Evolutionary conservation across 2,329 filamentous ascomycete genomes (phyloP).

Genomic region (Ophiocordyceps australis): DNA sequence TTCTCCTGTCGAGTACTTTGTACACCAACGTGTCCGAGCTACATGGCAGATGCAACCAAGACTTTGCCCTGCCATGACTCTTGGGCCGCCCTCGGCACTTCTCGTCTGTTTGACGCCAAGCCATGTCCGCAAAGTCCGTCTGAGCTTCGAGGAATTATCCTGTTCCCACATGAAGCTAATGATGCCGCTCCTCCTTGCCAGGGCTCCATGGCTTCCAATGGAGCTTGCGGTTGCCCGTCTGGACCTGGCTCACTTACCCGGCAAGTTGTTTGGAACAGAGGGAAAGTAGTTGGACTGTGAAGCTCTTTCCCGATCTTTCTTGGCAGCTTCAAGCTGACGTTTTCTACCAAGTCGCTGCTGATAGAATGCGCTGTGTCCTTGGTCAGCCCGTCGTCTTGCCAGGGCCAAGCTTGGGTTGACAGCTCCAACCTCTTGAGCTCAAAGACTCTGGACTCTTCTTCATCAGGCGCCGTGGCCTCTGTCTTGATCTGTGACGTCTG

Average conservation of each 20-base stretch:
- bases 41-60: no score
- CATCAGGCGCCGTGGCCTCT: constrained; percentile 11
- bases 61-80: no score
- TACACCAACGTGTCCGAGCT: no score
- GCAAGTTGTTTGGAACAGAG: constrained; percentile 53
- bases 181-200: no score
- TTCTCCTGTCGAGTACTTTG: no score
- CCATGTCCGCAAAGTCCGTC: no score
- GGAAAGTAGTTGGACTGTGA: constrained; percentile 70
- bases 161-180: no score
- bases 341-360: constrained; percentile 69
- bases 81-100: no score
- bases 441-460: constrained; percentile 65
- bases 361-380: constrained; percentile 55
- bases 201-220: no score
- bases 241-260: constrained; percentile 10
- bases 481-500: constrained; percentile 5
- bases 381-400: background rate
- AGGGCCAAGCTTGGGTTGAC: background rate
- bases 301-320: constrained; percentile 62
- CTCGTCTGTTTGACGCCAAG: no score
- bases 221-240: background rate
- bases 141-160: no score
- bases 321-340: constrained; percentile 32
- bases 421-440: constrained; percentile 57